phyloP scores from a whole-genome alignment of 495 filamentous ascomycete genomes.

The Aspergillus homomorphus region DNA sequence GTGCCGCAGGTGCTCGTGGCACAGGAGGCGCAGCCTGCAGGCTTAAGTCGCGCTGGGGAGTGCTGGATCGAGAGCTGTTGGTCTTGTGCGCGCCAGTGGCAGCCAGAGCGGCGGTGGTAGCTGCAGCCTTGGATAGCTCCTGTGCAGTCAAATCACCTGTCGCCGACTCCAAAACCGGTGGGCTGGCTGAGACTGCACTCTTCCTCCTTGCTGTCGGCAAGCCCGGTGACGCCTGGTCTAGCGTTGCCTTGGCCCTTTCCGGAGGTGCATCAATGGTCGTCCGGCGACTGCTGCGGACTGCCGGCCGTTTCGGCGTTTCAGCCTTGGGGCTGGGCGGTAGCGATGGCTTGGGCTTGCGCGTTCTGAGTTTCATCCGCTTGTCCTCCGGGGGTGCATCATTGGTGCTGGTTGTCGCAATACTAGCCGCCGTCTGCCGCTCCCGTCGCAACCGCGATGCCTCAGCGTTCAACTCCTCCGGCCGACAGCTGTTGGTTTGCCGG shows the following conservation, averaged over 20 bases:
- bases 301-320: conserved; percentile 49
- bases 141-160: background rate
- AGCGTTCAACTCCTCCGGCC: conserved; percentile 68
- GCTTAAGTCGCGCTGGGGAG: conserved; percentile 41
- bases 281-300: conserved; percentile 53
- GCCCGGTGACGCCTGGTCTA: conserved; percentile 40
- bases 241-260: conserved; percentile 14
- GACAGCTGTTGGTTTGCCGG: conserved; percentile 69
- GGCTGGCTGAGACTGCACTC: conserved; percentile 19
- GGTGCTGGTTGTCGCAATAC: conserved; percentile 15
- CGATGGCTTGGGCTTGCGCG: conserved; percentile 59
- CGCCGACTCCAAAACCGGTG: background rate
- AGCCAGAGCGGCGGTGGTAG: conserved; percentile 23
- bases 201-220: conserved; percentile 36
- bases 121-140: background rate
- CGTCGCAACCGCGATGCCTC: conserved; percentile 58
- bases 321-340: conserved; percentile 35
- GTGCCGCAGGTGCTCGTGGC: conserved; percentile 40
- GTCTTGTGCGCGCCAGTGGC: conserved; percentile 39
- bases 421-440: conserved; percentile 57
- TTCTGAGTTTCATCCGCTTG: conserved; percentile 68
- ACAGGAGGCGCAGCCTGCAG: conserved; percentile 46
- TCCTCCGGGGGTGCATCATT: conserved; percentile 33
- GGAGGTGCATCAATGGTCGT: conserved; percentile 60
- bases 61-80: conserved; percentile 41